Evolutionary conservation across 176 grass and related monocot genomes (phyloP), one percentile per base, ranked within the genome.

Genomic region (Zea luxurians): DNA sequence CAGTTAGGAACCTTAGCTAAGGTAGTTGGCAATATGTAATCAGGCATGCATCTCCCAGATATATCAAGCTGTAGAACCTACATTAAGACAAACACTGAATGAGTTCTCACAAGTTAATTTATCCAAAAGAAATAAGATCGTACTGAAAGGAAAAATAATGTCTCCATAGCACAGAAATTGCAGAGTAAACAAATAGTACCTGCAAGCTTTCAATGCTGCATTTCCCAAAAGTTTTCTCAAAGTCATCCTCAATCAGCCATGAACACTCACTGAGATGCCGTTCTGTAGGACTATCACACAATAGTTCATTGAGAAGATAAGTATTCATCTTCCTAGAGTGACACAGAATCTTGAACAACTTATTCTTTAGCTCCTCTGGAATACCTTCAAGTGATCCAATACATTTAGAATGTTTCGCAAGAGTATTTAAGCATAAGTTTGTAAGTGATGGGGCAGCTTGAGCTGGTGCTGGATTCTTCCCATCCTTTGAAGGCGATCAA

Each of bases 31-130:
- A 98, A 82, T 20, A 94, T 84, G 62, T 88, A 90, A 49, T 94
- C 96, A 82, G 92, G 87, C 86, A 98, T 74, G 82, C 96, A 98
- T 83, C 92, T 78, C n/a, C 96, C 92, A 53, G 85, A 92, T 58
- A 90, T 77, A 42, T 98, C 96, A 75, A 98, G 87, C 62, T 94
- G 91, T n/a, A n/a, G n/a, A n/a, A n/a, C n/a, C n/a, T n/a, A n/a
- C n/a, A n/a, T n/a, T n/a, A n/a, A n/a, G n/a, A n/a, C n/a, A n/a
- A n/a, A n/a, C n/a, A n/a, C n/a, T n/a, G n/a, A n/a, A n/a, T n/a
- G n/a, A n/a, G n/a, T n/a, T n/a, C n/a, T n/a, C n/a, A n/a, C n/a
- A n/a, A n/a, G n/a, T n/a, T n/a, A n/a, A n/a, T n/a, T n/a, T n/a
- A 44, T 8, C 37, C 35, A 34, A 48, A 78, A 61, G 71, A 13